Evolutionary conservation across 2,329 filamentous ascomycete genomes (phyloP), one percentile per base, ranked within the genome.

Genomic region (Trichoderma lentiforme): DNA sequence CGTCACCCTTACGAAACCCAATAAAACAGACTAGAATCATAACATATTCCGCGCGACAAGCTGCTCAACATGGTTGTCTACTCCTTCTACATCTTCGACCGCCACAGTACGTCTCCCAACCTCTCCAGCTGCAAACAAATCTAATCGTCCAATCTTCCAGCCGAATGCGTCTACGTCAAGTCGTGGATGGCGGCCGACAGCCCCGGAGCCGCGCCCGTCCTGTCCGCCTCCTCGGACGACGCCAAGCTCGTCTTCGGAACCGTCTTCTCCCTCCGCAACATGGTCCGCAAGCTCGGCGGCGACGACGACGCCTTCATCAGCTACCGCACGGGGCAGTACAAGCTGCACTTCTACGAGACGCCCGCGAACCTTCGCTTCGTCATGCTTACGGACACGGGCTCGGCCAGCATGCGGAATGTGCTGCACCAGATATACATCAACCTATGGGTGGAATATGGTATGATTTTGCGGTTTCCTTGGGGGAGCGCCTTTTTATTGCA

Each of bases 371-470:
- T 97, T 82, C 97, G 97, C 80, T 97, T 98, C 80, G 94, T 98
- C 79, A 93, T 99, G 91, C 87, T 98, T 79, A 98, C 96, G 28
- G 96, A 98, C 83, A 93, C 93, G 47, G 92, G 90, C 76, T 93
- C 93, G 72, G 89, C 92, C 76, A 98, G 94, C 82, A 95, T 99
- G 90, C 90, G 95, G 58, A 94, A 97, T 77, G 95, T 97, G 26
- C 84, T 99, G 78, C 95, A 99, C 81, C 96, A 99, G 86, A 98
- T 99, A 74, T 99, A 98, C 82, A 97, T 98, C 72, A 98, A 97
- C 81, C 88, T 98, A 28, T 99, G 96, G 84, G 95, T 99, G 21
- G 96, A 99, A 84, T 99, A 96, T 78, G 92, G 92, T 94, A 82
- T 72, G 86, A 51, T 6, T 34, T n/a, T 12, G 34, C 12, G 0